Evolutionary conservation across 768 basidiomycete genomes (phyloP).

Genomic region (Leccinum arenicola): DNA sequence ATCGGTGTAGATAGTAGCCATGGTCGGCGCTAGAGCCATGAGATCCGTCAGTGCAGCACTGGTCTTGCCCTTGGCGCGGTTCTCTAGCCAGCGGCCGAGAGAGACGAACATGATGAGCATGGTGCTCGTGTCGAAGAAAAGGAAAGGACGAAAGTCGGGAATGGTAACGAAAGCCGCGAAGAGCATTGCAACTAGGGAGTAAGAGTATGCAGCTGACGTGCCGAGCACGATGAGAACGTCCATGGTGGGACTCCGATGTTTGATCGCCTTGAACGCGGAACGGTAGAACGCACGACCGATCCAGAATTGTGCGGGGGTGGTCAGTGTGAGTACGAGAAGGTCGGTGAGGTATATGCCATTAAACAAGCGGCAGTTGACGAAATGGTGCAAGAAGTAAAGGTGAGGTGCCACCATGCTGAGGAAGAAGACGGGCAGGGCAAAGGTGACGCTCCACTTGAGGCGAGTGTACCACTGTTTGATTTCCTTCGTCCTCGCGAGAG

Average conservation of each 20-base stretch:
- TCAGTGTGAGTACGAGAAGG: slow-evolving; percentile 68
- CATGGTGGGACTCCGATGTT: slow-evolving; percentile 92
- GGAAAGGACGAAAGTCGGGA: slow-evolving; percentile 71
- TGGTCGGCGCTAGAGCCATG: slow-evolving; percentile 92
- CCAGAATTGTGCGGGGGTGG: slow-evolving; percentile 93
- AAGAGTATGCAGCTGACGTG: slow-evolving; percentile 90
- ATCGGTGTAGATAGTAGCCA: slow-evolving; percentile 95
- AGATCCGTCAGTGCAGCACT: slow-evolving; percentile 95
- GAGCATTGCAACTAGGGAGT: slow-evolving; percentile 74
- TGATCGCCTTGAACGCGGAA: slow-evolving; percentile 87
- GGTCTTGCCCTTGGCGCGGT: slow-evolving; percentile 95
- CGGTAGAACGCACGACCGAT: slow-evolving; percentile 84
- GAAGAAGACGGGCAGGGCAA: slow-evolving; percentile 94
- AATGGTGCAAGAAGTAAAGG: slow-evolving; percentile 53
- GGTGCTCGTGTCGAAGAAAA: slow-evolving; percentile 98
- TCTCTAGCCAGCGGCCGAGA: slow-evolving; percentile 92
- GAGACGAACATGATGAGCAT: slow-evolving; percentile 99
- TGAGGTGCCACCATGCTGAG: slow-evolving; percentile 80
- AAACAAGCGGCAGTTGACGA: slow-evolving; percentile 52
- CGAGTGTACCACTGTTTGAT: slow-evolving; percentile 85
- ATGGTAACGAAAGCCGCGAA: slow-evolving; percentile 61
- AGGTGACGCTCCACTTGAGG: slow-evolving; percentile 68
- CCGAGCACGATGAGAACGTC: slow-evolving; percentile 96
- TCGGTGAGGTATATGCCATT: slow-evolving; percentile 81
- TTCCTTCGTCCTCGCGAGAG: slow-evolving; percentile 86